phyloP scores from a whole-genome alignment of 257 asterid species.

The Solanum peruvianum region DNA sequence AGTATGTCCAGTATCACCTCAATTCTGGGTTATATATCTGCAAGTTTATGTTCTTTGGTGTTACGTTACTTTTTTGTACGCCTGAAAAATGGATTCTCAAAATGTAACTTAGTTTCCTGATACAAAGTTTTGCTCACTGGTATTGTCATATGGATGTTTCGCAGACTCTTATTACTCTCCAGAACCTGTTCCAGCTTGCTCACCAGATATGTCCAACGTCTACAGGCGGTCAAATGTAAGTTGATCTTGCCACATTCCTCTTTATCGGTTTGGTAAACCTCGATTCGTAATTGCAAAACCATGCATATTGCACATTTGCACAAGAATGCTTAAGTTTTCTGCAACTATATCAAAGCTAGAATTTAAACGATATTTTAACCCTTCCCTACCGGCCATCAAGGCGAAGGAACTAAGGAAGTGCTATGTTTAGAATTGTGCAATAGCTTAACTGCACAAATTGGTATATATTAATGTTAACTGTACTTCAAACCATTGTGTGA shows the following conservation, averaged over 20 bases:
- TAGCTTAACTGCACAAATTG: neutral
- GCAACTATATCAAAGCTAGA: neutral
- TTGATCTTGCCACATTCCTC: neutral
- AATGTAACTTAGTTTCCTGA: neutral
- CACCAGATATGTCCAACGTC: constrained; percentile 30
- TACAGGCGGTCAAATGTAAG: constrained; percentile 43
- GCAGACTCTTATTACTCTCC: constrained; percentile 37
- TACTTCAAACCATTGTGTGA: neutral
- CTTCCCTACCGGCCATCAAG: neutral
- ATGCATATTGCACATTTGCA: neutral
- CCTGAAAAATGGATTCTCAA: neutral
- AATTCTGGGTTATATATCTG: neutral
- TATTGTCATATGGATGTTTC: constrained; percentile 4
- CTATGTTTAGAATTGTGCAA: neutral
- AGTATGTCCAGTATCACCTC: neutral
- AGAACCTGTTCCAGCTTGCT: constrained; percentile 34
- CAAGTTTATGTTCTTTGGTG: neutral
- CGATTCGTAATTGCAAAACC: neutral
- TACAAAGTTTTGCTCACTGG: neutral
- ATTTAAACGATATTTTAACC: neutral
- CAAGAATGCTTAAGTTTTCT: neutral
- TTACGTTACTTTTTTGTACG: neutral
- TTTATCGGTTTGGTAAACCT: neutral
- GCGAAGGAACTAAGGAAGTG: neutral
- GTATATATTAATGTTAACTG: neutral